Conservation (phyloP, 208 protist species). For the Trypanosoma mega region DNA sequence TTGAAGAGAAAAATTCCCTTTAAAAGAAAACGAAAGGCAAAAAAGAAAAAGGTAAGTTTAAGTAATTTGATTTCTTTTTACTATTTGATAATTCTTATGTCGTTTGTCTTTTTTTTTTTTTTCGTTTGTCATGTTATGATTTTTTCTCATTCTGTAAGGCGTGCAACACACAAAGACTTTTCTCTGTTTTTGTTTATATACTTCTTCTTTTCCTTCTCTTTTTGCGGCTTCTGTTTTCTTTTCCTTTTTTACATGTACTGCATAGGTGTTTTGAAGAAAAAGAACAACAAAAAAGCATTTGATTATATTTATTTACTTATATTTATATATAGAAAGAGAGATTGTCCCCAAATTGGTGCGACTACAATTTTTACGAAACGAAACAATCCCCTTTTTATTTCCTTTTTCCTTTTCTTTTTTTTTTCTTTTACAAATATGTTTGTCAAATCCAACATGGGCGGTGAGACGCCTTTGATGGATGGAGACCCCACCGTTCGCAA, state of each 20-base stretch:
- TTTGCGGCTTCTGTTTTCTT: slow-evolving; percentile 6
- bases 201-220: not conserved
- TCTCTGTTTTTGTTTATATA: not conserved
- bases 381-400: too few relatives aligned
- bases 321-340: not conserved
- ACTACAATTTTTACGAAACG: too few relatives aligned
- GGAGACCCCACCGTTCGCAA: slow-evolving; percentile 59
- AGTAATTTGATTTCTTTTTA: not conserved
- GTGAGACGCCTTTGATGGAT: slow-evolving; percentile 39
- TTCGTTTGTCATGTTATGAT: too few relatives aligned
- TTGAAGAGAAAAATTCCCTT: too few relatives aligned
- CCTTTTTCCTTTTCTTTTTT: slow-evolving; percentile 19
- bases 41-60: slow-evolving; percentile 1
- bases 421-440: slow-evolving; percentile 13
- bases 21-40: too few relatives aligned
- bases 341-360: too few relatives aligned
- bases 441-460: slow-evolving; percentile 16
- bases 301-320: not conserved
- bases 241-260: slow-evolving; percentile 19
- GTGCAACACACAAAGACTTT: slow-evolving; percentile 6
- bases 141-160: too few relatives aligned
- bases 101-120: slow-evolving; percentile 21
- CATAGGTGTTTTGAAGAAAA: slow-evolving; percentile 4
- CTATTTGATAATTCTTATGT: slow-evolving; percentile 11
- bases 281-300: not conserved